phyloP scores from a whole-genome alignment of 1,139 yeast genomes.

The Suhomyces choctaworum region DNA sequence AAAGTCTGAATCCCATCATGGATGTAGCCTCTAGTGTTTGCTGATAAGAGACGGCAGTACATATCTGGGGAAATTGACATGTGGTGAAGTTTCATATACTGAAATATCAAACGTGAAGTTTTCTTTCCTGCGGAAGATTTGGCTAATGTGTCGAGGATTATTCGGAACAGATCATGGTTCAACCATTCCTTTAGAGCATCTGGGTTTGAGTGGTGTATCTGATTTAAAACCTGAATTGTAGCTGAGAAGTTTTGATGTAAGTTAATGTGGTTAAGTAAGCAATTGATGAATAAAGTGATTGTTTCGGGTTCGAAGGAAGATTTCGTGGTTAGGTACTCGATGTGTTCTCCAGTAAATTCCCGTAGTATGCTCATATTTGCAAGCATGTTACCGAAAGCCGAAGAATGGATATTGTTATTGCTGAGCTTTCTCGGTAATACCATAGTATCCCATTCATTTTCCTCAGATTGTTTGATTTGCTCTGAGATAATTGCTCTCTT shows the following conservation, averaged over 20 bases:
- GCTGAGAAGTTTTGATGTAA: conserved; percentile 41
- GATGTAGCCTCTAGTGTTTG: conserved; percentile 27
- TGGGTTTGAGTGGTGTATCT: conserved; percentile 22
- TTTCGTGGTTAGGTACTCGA: conserved; percentile 22
- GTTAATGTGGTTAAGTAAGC: conserved; percentile 39
- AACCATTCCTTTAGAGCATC: conserved; percentile 25
- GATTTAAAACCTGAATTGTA: conserved; percentile 24
- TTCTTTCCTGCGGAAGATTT: conserved; percentile 31
- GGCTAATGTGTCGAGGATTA: conserved; percentile 31
- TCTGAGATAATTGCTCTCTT: conserved; percentile 17
- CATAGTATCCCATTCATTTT: conserved; percentile 13
- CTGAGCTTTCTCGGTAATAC: conserved; percentile 21
- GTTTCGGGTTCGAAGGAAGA: conserved; percentile 23
- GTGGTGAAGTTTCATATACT: conserved; percentile 19
- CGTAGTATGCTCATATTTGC: conserved; percentile 31
- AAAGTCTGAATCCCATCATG: conserved; percentile 31
- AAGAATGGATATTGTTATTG: conserved; percentile 24
- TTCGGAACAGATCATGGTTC: conserved; percentile 32
- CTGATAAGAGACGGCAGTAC: conserved; percentile 27
- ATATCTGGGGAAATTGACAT: conserved; percentile 17
- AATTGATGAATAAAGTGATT: conserved; percentile 34
- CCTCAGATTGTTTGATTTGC: conserved; percentile 16
- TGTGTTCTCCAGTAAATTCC: conserved; percentile 27
- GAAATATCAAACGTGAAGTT: conserved; percentile 27
- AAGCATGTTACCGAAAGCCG: conserved; percentile 34